Percentiles rank a stretch among this genome's conserved stretches.
These are phyloP conservation scores for Coniella lustricola DNA, from an alignment of 2,329 filamentous ascomycete species.

Conservation along the genomic window DNA sequence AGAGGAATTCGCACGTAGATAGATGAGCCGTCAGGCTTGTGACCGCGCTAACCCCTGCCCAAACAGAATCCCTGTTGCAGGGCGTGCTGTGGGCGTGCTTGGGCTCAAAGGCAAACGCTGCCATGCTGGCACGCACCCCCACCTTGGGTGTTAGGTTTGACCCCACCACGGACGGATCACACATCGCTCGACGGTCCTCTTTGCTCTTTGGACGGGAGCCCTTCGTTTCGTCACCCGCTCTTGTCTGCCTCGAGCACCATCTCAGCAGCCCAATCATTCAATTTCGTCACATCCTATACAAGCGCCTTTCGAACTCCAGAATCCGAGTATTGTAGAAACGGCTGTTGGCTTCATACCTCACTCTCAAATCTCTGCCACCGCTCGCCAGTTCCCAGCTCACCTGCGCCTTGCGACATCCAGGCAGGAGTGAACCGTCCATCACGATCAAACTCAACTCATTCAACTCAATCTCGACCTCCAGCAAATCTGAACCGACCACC, in stretches of 20 bases:
- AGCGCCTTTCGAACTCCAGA: too few species aligned
- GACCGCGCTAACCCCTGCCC: too few species aligned
- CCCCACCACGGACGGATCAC: neutral
- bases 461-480: constrained; percentile 8
- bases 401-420: neutral
- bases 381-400: too few species aligned
- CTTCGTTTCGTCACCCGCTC: constrained; percentile 4
- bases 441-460: constrained; percentile 6
- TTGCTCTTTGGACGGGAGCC: neutral
- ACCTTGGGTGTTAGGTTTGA: neutral
- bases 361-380: too few species aligned
- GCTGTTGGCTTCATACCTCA: too few species aligned
- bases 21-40: too few species aligned
- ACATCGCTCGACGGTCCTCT: neutral
- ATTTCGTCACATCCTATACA: neutral
- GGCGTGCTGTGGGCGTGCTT: too few species aligned
- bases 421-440: constrained; percentile 6
- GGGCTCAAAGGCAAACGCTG: too few species aligned
- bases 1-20: too few species aligned
- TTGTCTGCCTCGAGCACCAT: neutral
- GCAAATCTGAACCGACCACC: neutral
- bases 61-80: too few species aligned
- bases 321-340: too few species aligned
- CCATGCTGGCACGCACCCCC: neutral
- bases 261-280: neutral